Percentiles rank a stretch among this genome's conserved stretches.
Evolutionary conservation across 1,284 basidiomycete genomes (phyloP).

Genomic region (Ceratobasidium sp.): DNA sequence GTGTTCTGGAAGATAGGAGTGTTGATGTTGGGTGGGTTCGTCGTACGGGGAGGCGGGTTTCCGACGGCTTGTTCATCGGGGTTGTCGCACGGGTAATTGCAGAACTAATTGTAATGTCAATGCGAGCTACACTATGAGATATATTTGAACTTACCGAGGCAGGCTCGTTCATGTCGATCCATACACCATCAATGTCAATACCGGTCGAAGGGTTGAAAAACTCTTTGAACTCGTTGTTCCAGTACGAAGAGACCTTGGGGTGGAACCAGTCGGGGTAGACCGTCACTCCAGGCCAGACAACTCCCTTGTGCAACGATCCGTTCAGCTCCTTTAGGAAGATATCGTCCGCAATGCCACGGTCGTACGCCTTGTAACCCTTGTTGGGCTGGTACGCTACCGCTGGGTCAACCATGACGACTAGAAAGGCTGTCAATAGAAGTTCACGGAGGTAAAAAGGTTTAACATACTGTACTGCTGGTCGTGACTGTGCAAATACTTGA

Average conservation of each 20-base stretch:
- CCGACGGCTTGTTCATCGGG: constrained; percentile 46
- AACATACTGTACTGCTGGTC: constrained; percentile 70
- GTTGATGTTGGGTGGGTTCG: constrained; percentile 56
- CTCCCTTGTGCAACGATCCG: constrained; percentile 70
- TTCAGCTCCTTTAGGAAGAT: constrained; percentile 75
- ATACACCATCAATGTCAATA: constrained; percentile 75
- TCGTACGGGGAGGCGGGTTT: constrained; percentile 19
- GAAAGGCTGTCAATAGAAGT: not conserved
- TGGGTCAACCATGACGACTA: constrained; percentile 83
- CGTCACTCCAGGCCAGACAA: constrained; percentile 80
- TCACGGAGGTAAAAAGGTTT: not conserved
- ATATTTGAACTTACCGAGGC: constrained; percentile 55
- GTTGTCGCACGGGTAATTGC: constrained; percentile 52
- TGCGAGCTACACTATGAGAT: not conserved
- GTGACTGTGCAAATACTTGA: constrained; percentile 69
- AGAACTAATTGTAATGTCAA: too few relatives aligned
- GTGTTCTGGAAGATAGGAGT: constrained; percentile 64
- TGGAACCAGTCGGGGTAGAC: constrained; percentile 79
- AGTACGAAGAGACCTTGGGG: constrained; percentile 66
- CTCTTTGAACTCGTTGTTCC: constrained; percentile 70
- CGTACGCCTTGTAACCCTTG: constrained; percentile 67
- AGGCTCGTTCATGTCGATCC: constrained; percentile 83
- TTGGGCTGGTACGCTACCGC: constrained; percentile 69
- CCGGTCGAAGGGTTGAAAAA: constrained; percentile 72
- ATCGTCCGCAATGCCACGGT: constrained; percentile 67